phyloP scores from a whole-genome alignment of 2,329 filamentous ascomycete species.

The Penicillium glabrum region DNA sequence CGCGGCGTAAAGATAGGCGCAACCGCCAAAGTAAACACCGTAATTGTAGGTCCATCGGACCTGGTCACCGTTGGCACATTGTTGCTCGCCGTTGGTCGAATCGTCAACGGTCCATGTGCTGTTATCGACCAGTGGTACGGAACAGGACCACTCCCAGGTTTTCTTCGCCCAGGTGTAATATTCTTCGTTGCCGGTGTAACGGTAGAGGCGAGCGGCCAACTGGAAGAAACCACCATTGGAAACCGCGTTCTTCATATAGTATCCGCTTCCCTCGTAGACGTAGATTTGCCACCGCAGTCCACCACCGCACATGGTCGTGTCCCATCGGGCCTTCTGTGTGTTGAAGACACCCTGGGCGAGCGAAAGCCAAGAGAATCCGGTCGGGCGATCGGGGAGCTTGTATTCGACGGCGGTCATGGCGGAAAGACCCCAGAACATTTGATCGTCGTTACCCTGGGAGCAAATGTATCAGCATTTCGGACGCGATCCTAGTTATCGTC shows the following conservation, averaged over 20 bases:
- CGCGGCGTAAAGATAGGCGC: slow-evolving; percentile 68
- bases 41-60: slow-evolving; percentile 69
- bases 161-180: slow-evolving; percentile 64
- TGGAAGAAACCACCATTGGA: slow-evolving; percentile 84
- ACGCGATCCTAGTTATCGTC: neutral
- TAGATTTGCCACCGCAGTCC: slow-evolving; percentile 84
- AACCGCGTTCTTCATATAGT: slow-evolving; percentile 80
- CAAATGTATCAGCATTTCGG: slow-evolving; percentile 19
- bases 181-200: slow-evolving; percentile 62
- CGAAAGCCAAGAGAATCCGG: slow-evolving; percentile 46
- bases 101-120: slow-evolving; percentile 63
- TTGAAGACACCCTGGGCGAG: slow-evolving; percentile 73
- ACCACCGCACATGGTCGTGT: slow-evolving; percentile 64
- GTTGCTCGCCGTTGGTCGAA: slow-evolving; percentile 56
- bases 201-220: slow-evolving; percentile 71
- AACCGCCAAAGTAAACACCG: slow-evolving; percentile 59
- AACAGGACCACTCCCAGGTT: slow-evolving; percentile 62
- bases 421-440: slow-evolving; percentile 69
- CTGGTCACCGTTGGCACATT: slow-evolving; percentile 63
- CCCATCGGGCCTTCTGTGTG: slow-evolving; percentile 68
- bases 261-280: slow-evolving; percentile 73
- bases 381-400: slow-evolving; percentile 60
- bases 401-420: slow-evolving; percentile 67
- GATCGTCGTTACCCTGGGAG: slow-evolving; percentile 66
- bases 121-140: slow-evolving; percentile 59